A percentile compares a stretch with the other conserved stretches of the same genome.
Conservation (phyloP, 2,329 filamentous ascomycete species). For the Pseudogymnoascus sp. region DNA sequence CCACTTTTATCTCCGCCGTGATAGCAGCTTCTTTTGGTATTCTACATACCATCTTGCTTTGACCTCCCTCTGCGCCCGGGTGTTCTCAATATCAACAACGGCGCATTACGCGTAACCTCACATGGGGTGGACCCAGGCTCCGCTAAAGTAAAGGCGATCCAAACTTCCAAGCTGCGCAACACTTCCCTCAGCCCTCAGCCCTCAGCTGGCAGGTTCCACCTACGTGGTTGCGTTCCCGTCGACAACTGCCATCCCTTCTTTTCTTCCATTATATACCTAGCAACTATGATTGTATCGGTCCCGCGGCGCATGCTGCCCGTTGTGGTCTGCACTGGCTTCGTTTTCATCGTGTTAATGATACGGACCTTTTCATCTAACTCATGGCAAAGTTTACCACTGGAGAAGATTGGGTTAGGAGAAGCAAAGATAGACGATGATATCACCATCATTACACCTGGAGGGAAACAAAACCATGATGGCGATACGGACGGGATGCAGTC, state of each 20-base stretch:
- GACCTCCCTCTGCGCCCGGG: neutral
- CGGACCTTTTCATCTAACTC: neutral
- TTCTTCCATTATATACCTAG: neutral
- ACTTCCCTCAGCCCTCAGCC: neutral
- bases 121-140: conserved; percentile 5
- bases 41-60: neutral
- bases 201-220: neutral
- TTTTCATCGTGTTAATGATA: neutral
- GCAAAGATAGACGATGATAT: neutral
- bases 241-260: neutral
- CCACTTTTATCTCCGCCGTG: neutral
- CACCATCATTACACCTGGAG: neutral
- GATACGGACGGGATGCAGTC: neutral
- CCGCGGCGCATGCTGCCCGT: conserved; percentile 6
- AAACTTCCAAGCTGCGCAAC: conserved; percentile 7
- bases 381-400: conserved; percentile 9
- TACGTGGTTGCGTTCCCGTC: neutral
- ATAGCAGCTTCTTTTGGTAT: neutral
- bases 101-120: conserved; percentile 3
- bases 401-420: conserved; percentile 13
- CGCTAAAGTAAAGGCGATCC: conserved; percentile 6
- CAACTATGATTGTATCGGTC: neutral
- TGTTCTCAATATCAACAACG: neutral
- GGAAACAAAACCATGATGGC: neutral
- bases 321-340: neutral